A percentile compares a stretch with the other conserved stretches of the same genome.
Conservation (phyloP, 495 filamentous ascomycete species). For the Podospora pseudopauciseta region DNA sequence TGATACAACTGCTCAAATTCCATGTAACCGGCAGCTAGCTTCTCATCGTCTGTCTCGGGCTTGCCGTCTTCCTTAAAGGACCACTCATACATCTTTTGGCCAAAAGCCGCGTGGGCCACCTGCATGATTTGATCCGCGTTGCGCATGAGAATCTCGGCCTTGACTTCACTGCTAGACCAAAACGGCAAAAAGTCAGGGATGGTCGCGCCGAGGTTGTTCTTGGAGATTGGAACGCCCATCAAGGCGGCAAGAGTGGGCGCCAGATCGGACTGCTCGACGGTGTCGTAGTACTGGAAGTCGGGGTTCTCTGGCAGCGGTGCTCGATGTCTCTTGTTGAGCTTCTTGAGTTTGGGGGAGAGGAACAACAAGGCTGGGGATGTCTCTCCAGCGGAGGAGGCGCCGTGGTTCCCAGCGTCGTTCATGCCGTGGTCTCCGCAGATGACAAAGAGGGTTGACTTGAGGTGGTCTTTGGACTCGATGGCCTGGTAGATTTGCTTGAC, state of each 20-base stretch:
- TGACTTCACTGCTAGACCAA: constrained; percentile 61
- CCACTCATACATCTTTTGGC: constrained; percentile 49
- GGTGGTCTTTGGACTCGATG: constrained; percentile 63
- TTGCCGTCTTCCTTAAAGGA: constrained; percentile 17
- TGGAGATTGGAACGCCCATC: constrained; percentile 83
- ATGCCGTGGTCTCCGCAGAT: constrained; percentile 95
- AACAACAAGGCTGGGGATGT: constrained; percentile 91
- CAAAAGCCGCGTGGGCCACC: constrained; percentile 68
- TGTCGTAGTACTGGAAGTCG: constrained; percentile 75
- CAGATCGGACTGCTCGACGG: constrained; percentile 88
- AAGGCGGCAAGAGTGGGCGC: constrained; percentile 85
- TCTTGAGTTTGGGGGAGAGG: constrained; percentile 77
- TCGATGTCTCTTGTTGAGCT: constrained; percentile 46
- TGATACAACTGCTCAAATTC: constrained; percentile 18
- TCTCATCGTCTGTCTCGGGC: constrained; percentile 48
- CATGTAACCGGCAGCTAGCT: constrained; percentile 66
- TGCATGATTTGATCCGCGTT: constrained; percentile 78
- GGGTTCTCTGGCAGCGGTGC: constrained; percentile 44
- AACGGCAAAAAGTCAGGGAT: constrained; percentile 73
- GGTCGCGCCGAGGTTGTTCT: constrained; percentile 87
- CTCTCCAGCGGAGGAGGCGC: constrained; percentile 86
- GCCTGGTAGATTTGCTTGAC: constrained; percentile 71
- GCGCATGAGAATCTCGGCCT: constrained; percentile 59
- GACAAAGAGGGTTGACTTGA: constrained; percentile 75
- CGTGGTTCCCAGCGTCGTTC: constrained; percentile 98